Evolutionary conservation across 2,329 filamentous ascomycete species (phyloP), one percentile per base, ranked within the genome.

Genomic region (Botrytis squamosa): DNA sequence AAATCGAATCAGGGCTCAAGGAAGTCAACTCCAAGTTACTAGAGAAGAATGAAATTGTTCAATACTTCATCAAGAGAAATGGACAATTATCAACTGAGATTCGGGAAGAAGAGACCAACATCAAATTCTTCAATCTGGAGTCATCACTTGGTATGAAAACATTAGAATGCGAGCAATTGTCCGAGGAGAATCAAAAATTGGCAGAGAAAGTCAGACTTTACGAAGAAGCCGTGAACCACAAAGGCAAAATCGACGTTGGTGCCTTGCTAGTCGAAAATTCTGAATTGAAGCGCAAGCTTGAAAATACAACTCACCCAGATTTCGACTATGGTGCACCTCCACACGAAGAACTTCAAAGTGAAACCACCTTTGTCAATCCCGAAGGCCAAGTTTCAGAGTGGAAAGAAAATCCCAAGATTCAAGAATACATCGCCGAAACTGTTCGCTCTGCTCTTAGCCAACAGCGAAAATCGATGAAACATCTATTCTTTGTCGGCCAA

Each of bases 391-490:
- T 60, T 46, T 33, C 46, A 18, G 70, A 72, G 4, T 72, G 70
- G 70, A 72, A 59, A 66, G 70, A 72, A 67, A 59, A 40, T 25
- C 70, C 70, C 10, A 68, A 67, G 55, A 25, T 72, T 16, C 64
- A 72, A 44, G 70, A 72, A 55, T 68, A 59, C 16, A 66, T 68
- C 6, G 62, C 70, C 14, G 70, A 67, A 59, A n/a, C 64, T 42
- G 70, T 72, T 33, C 64, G 65, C 38, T 66, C 70, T 57, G 62
- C 70, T 18, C 65, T 72, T 10, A 68, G 40, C 40, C 38, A 66
- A 44, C 70, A 72, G 40, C 70, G 70, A 38, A 72, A 72, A 38
- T 72, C 71, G 14, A 72, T 72, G 71, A 72, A 72, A 18, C 71
- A 72, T 40, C 63, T 72, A 18, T 72, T 72, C 40, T 72, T 72